A percentile compares a stretch with the other conserved stretches of the same genome.
Conservation (phyloP, 352 stramenopile species). For the Elongisporangium senticosum region DNA sequence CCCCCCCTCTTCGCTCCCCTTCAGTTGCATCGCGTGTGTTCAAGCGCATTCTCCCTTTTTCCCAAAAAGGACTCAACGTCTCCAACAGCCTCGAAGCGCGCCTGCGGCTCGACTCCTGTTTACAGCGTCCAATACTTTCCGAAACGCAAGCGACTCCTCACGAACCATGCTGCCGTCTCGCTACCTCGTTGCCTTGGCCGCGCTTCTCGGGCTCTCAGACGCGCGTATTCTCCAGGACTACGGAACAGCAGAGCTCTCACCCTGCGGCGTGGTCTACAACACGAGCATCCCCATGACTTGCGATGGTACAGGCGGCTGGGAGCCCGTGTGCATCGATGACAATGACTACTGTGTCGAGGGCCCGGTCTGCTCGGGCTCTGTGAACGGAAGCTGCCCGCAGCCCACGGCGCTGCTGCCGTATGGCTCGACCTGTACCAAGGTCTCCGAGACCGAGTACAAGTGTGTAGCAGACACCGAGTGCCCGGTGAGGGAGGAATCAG, state of each 20-base stretch:
- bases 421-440: not conserved
- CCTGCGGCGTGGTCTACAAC: not conserved
- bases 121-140: not conserved
- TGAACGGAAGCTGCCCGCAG: not conserved
- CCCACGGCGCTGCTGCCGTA: not conserved
- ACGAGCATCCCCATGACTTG: not conserved
- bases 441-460: not conserved
- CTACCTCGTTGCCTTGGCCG: not conserved
- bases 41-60: not conserved
- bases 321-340: not conserved
- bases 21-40: not conserved
- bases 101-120: not conserved
- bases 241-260: not conserved
- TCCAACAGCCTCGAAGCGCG: not conserved
- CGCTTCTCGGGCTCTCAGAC: not conserved
- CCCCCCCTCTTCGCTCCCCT: not conserved
- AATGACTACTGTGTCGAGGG: not conserved
- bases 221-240: not conserved
- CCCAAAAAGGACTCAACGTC: not conserved
- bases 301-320: not conserved
- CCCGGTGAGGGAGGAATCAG: not conserved
- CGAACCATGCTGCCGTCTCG: not conserved
- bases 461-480: not conserved
- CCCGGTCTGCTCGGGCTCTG: not conserved
- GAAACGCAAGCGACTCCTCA: not conserved